These are phyloP conservation scores for Rhexocercosporidium sp. DNA, from an alignment of 2,329 filamentous ascomycete genomes.

Conservation along the genomic window DNA sequence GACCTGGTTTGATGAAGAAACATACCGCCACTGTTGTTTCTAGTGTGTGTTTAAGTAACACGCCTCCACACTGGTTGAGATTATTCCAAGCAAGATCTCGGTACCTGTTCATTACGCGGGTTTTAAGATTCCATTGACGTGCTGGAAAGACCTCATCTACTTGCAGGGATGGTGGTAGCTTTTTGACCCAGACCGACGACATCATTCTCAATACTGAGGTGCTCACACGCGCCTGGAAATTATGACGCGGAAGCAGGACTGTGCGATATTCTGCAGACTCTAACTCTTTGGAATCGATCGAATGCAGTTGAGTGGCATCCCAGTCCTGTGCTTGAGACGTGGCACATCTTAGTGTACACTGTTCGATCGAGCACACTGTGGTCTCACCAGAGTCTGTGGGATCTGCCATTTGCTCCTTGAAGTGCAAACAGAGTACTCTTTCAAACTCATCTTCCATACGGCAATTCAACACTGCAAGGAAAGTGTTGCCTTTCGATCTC, in stretches of 20 bases:
- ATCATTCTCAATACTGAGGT: constrained; percentile 17
- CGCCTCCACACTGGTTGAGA: constrained; percentile 16
- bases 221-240: constrained; percentile 15
- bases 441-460: constrained; percentile 20
- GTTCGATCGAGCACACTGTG: constrained; percentile 16
- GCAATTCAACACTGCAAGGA: constrained; percentile 19
- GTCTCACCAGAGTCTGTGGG: constrained; percentile 18
- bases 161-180: constrained; percentile 15
- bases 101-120: constrained; percentile 16
- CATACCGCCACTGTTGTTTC: constrained; percentile 17
- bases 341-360: constrained; percentile 16
- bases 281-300: constrained; percentile 16
- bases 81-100: constrained; percentile 20
- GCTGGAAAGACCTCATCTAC: constrained; percentile 17
- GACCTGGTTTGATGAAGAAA: constrained; percentile 18
- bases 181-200: constrained; percentile 18
- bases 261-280: constrained; percentile 18
- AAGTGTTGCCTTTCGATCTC: constrained; percentile 18
- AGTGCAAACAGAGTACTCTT: constrained; percentile 18
- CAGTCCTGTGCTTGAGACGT: constrained; percentile 17
- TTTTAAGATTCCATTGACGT: constrained; percentile 18
- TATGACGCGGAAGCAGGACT: constrained; percentile 18
- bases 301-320: constrained; percentile 17
- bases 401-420: constrained; percentile 19
- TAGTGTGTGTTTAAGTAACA: constrained; percentile 18